Evolutionary conservation across 495 filamentous ascomycete species (phyloP).

Genomic region (Penicillium maclennaniae): DNA sequence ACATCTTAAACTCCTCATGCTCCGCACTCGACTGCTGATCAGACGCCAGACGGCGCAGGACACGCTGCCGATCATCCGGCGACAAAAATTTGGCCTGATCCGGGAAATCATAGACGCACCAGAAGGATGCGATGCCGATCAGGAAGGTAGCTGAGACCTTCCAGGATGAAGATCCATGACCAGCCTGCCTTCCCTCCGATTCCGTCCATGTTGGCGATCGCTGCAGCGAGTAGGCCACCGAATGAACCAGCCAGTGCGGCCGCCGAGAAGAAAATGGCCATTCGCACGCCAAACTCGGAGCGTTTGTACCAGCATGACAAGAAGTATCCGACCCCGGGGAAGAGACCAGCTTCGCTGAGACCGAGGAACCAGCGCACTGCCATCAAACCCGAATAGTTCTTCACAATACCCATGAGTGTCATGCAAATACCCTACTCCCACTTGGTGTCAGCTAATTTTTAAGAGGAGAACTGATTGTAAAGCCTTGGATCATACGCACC

Average conservation of each 20-base stretch:
- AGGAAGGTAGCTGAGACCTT: conserved; percentile 74
- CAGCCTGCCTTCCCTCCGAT: conserved; percentile 64
- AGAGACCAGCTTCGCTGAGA: conserved; percentile 77
- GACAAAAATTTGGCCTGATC: conserved; percentile 76
- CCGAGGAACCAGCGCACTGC: conserved; percentile 84
- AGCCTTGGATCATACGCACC: conserved; percentile 22
- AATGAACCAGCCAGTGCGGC: conserved; percentile 84
- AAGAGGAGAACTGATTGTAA: neutral
- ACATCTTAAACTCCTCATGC: conserved; percentile 74
- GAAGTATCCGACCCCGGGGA: conserved; percentile 86
- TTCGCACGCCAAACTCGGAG: conserved; percentile 69
- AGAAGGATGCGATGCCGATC: conserved; percentile 70
- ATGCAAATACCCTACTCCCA: conserved; percentile 68
- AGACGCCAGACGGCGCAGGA: conserved; percentile 64
- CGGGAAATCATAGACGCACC: conserved; percentile 88
- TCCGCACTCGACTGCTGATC: conserved; percentile 78
- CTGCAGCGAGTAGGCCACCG: conserved; percentile 51
- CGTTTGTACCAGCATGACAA: conserved; percentile 85
- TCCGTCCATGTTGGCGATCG: conserved; percentile 62
- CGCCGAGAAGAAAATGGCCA: conserved; percentile 88
- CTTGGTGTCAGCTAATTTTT: neutral
- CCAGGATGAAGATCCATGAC: conserved; percentile 77
- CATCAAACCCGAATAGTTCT: conserved; percentile 75
- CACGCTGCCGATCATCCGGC: conserved; percentile 65
- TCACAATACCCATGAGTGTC: conserved; percentile 77